phyloP scores from a whole-genome alignment of 2,329 filamentous ascomycete genomes.

The Curvularia hawaiiensis region DNA sequence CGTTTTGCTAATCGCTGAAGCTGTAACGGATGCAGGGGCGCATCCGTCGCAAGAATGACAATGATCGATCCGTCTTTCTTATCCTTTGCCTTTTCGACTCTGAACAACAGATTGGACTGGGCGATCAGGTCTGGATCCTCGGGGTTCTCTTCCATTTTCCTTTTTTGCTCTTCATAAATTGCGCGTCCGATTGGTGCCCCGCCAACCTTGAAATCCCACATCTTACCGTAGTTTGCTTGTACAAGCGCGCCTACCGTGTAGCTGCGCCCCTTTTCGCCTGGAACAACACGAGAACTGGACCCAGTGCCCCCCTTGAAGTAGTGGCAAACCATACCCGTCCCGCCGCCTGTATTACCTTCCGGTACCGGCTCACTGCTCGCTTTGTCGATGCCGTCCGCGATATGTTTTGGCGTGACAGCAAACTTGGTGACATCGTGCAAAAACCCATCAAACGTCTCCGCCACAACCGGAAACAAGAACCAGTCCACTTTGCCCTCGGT shows the following conservation, averaged over 20 bases:
- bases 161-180: constrained; percentile 55
- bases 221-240: constrained; percentile 68
- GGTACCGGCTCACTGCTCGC: constrained; percentile 58
- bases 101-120: constrained; percentile 37
- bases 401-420: constrained; percentile 59
- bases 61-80: constrained; percentile 68
- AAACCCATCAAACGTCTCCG: constrained; percentile 68
- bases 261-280: constrained; percentile 33
- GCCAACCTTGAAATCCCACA: constrained; percentile 61
- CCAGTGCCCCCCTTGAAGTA: constrained; percentile 72
- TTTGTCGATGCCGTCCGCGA: constrained; percentile 59
- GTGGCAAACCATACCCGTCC: constrained; percentile 71
- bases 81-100: constrained; percentile 48
- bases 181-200: constrained; percentile 67
- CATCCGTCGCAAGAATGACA: constrained; percentile 65
- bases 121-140: constrained; percentile 33
- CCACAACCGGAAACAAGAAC: constrained; percentile 63
- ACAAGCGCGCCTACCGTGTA: constrained; percentile 68
- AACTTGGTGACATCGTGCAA: constrained; percentile 64
- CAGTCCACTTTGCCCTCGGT: constrained; percentile 54
- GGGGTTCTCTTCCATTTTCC: constrained; percentile 40
- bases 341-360: constrained; percentile 69
- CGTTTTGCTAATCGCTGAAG: constrained; percentile 64
- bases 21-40: constrained; percentile 63
- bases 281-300: constrained; percentile 62